A percentile compares a stretch with the other conserved stretches of the same genome.
These are phyloP conservation scores for Mycena amicta DNA, from an alignment of 768 basidiomycete species.

Conservation along the genomic window DNA sequence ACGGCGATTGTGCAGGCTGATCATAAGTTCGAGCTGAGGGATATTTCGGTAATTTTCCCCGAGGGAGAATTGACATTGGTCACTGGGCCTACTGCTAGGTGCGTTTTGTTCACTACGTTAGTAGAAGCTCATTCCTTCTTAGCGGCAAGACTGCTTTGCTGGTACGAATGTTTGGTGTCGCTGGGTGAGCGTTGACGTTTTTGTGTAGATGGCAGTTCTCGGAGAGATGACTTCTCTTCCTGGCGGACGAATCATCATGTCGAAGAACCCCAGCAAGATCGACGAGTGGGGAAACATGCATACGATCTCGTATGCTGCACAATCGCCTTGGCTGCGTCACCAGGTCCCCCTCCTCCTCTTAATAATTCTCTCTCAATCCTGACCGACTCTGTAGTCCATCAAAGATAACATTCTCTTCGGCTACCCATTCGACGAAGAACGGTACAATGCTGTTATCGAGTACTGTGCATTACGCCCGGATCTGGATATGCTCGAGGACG, in stretches of 20 bases:
- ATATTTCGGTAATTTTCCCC: constrained; percentile 73
- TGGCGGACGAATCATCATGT: constrained; percentile 61
- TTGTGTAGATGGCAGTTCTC: constrained; percentile 54
- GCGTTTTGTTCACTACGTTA: background rate
- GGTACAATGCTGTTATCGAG: constrained; percentile 78
- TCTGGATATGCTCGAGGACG: constrained; percentile 82
- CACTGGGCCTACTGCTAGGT: constrained; percentile 72
- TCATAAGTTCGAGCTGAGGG: constrained; percentile 67
- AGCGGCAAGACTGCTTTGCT: constrained; percentile 83
- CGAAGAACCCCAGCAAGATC: constrained; percentile 57
- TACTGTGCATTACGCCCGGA: constrained; percentile 84
- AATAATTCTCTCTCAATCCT: background rate
- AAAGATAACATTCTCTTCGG: constrained; percentile 84
- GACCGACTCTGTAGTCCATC: constrained; percentile 45
- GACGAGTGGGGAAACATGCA: constrained; percentile 66
- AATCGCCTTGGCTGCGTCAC: constrained; percentile 72
- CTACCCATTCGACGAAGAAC: constrained; percentile 66
- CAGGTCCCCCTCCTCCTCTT: constrained; percentile 28
- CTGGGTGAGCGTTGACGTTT: background rate
- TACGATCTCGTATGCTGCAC: constrained; percentile 73
- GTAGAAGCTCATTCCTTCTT: background rate
- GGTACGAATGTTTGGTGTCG: constrained; percentile 35
- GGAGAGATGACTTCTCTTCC: constrained; percentile 67
- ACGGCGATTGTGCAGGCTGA: constrained; percentile 22
- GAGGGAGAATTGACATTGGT: constrained; percentile 70